Base-by-base conservation (phyloP, 108 stramenopile genomes). In the Nitzschia sp. region DNA sequence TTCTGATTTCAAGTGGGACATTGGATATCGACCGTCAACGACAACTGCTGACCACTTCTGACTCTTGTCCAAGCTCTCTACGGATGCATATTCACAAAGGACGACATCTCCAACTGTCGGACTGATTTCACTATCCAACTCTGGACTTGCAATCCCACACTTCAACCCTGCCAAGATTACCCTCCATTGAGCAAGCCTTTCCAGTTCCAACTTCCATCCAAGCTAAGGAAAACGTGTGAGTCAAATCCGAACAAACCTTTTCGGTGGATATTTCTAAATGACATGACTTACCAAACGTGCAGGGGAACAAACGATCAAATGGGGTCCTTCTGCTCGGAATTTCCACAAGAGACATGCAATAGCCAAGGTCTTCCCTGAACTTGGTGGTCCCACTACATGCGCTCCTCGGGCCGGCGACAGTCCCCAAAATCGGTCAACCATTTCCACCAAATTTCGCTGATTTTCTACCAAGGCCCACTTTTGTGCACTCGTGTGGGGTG, bases 161-260 rank as follows among this genome's bases (percentile, higher is more conserved):
- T 42, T 26, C 44, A 65, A 60, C 8, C 75, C 75, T 61, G 74
- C 67, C 24, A n/a, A 41, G 10, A 68, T 21, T 20, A 74, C 67
- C 11, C 76, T 60, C 24, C 86, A 48, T 39, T 74, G 67, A 20
- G 67, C 37, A 56, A 88, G 89, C 46, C 70, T 67, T 19, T 51
- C 65, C 6, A 92, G 65, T 64, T 89, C 88, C 48, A 83, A 66
- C 48, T 71, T 81, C 91, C 91, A 92, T 21, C 86, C 84, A 54
- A 85, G 59, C 88, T 69, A 25, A 9, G 3, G 24, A 48, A 17
- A 22, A 58, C 8, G 22, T 46, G 50, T 34, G 29, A 34, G 29
- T 34, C 29, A 34, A 1, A 34, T 34, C 29, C 29, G 29, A 19
- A 63, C 26, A 37, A 24, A 43, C 43, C 9, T 37, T 59, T 12